Evolutionary conservation across 352 stramenopile genomes (phyloP), one percentile per base, ranked within the genome.

Genomic region (Phytopythium litorale): DNA sequence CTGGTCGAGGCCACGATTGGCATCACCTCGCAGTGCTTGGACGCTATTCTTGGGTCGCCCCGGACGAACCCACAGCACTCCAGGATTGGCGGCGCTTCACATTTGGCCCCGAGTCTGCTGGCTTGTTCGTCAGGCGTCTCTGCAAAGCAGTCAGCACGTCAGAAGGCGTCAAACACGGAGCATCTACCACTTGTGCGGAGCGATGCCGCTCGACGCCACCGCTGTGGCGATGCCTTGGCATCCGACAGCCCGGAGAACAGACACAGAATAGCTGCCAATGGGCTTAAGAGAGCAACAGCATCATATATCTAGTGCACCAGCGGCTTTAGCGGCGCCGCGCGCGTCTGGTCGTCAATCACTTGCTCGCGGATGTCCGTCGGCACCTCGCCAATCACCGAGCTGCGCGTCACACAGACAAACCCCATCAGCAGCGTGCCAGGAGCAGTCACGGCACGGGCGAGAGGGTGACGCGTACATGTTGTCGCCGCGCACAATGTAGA

Each of bases 401-500:
- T 94, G 57, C 53, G 40, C 25, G 48, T 52, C 8, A 11, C 8
- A 11, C 6, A 15, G 40, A 28, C 38, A 28, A 73, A 16, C 12
- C 46, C n/a, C 49, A 58, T 42, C 28, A 63, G 53, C 21, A 8
- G 11, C 38, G 18, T 16, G 42, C 18, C 50, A 56, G 11, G 16
- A 5, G 32, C 28, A 18, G 23, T 13, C 38, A 28, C 11, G 61
- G 7, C 16, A 43, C 48, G 7, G 15, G 45, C 25, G 12, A 45
- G 33, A 57, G 6, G 3, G 9, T 46, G 25, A 25, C 12, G 56
- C 79, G 66, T 76, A 96, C 88, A 98, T 97, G 72, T 98, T 98
- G 76, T 98, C 92, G 25, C 93, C 94, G 52, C 94, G 87, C 45
- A 98, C 82, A 63, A 98, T 97, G 66, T 97, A 98, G 28, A 98